Percentiles rank a stretch among this genome's conserved stretches.
phyloP scores from a whole-genome alignment of 2,329 filamentous ascomycete species.

The Coniochaeta pulveracea region DNA sequence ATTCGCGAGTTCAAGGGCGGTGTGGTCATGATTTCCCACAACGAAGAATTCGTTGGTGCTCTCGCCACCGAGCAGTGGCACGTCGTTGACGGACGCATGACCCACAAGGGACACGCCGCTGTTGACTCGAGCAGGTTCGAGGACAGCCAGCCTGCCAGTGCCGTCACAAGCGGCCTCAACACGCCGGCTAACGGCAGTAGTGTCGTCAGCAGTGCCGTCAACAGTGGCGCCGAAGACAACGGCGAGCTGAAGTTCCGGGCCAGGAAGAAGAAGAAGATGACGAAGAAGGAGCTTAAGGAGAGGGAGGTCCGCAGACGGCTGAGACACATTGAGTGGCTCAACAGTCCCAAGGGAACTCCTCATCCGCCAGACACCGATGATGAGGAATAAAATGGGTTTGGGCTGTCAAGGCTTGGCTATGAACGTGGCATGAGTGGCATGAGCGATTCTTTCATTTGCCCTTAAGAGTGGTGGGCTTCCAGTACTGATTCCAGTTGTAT shows the following conservation, averaged over 20 bases:
- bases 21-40: constrained; percentile 98
- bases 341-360: constrained; percentile 74
- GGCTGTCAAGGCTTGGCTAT: no score
- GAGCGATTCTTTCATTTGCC: background rate
- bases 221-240: constrained; percentile 70
- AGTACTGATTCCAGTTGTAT: background rate
- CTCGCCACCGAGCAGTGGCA: constrained; percentile 96
- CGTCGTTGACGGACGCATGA: constrained; percentile 77
- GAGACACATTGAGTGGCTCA: constrained; percentile 77
- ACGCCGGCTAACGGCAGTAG: constrained; percentile 42
- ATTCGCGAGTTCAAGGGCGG: constrained; percentile 97
- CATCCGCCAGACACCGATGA: constrained; percentile 70
- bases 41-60: constrained; percentile 96
- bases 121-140: constrained; percentile 77
- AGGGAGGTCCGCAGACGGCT: constrained; percentile 75
- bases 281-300: constrained; percentile 92
- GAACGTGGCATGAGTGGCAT: no score
- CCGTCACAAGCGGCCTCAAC: constrained; percentile 46
- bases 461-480: background rate
- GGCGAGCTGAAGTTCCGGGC: constrained; percentile 70
- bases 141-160: constrained; percentile 58
- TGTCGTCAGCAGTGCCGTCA: constrained; percentile 52
- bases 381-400: constrained; percentile 37
- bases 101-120: constrained; percentile 68
- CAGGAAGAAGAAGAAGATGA: constrained; percentile 97